Evolutionary conservation across 2,329 filamentous ascomycete genomes (phyloP).

Genomic region (Akanthomyces dipterigenus): DNA sequence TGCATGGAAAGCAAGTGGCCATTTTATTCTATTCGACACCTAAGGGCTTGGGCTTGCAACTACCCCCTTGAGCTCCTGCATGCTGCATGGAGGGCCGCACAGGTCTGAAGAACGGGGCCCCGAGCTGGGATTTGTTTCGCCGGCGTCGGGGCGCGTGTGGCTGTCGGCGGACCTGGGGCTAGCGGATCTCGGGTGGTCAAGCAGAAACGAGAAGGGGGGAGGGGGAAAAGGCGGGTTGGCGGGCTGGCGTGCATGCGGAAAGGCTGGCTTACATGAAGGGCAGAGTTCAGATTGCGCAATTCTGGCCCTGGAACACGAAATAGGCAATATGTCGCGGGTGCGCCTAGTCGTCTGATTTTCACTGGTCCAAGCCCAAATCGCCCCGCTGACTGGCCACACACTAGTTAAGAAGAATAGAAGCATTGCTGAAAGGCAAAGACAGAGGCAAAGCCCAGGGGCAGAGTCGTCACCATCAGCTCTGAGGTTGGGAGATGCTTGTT

Average conservation of each 20-base stretch:
- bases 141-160: not conserved
- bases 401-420: no score
- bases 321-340: conserved; percentile 3
- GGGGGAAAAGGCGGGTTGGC: not conserved
- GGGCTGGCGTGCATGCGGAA: not conserved
- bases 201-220: not conserved
- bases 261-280: conserved; percentile 4
- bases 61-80: conserved; percentile 8
- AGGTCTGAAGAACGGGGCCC: not conserved
- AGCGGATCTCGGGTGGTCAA: conserved; percentile 10
- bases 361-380: not conserved
- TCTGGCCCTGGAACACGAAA: conserved; percentile 6
- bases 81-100: not conserved
- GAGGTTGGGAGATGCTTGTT: not conserved
- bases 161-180: conserved; percentile 10
- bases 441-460: not conserved
- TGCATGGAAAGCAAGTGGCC: not conserved
- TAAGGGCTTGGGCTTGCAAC: conserved; percentile 1
- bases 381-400: not conserved
- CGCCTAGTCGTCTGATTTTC: conserved; percentile 8
- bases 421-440: not conserved
- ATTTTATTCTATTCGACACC: not conserved
- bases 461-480: not conserved
- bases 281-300: conserved; percentile 8
- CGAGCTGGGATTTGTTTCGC: not conserved